A percentile compares a stretch with the other conserved stretches of the same genome.
phyloP scores from a whole-genome alignment of 23 red algal species.

The Gracilaria gracilis region DNA sequence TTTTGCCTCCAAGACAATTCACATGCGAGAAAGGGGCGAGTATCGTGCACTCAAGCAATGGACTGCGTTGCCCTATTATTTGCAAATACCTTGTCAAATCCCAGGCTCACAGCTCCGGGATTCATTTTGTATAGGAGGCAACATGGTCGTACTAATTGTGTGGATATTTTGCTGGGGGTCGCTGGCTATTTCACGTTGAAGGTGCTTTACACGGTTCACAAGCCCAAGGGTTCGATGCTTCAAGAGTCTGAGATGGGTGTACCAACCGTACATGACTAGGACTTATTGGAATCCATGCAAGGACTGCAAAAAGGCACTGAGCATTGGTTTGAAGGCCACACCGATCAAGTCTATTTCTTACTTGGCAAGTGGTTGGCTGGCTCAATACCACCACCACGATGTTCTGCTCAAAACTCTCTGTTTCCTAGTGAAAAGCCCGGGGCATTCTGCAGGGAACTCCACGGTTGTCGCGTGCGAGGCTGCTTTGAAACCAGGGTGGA shows the following conservation, averaged over 20 bases:
- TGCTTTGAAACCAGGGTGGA: background rate
- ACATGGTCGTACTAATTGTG: conserved; percentile 59
- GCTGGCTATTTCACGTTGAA: conserved; percentile 76
- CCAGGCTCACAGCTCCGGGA: conserved; percentile 57
- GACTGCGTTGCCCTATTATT: conserved; percentile 61
- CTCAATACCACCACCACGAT: conserved; percentile 40
- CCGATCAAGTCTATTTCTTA: conserved; percentile 25
- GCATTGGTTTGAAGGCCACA: conserved; percentile 38
- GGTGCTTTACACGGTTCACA: conserved; percentile 63
- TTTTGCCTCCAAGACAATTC: conserved; percentile 66
- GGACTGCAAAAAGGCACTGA: conserved; percentile 19
- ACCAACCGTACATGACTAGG: background rate
- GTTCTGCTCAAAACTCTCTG: conserved; percentile 17
- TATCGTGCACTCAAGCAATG: conserved; percentile 69
- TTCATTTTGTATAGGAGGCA: conserved; percentile 54
- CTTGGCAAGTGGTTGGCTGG: conserved; percentile 43
- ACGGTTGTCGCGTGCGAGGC: conserved; percentile 9
- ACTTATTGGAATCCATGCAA: background rate
- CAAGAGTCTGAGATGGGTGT: background rate
- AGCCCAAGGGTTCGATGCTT: too few species aligned
- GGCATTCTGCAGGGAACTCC: conserved; percentile 12
- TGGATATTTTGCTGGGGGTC: conserved; percentile 69
- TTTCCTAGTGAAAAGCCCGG: conserved; percentile 18
- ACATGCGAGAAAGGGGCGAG: conserved; percentile 17
- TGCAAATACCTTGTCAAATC: conserved; percentile 44